Percentiles rank a stretch among this genome's conserved stretches.
phyloP scores from a whole-genome alignment of 768 basidiomycete species.

The Tubosaeta brunneosetosa region DNA sequence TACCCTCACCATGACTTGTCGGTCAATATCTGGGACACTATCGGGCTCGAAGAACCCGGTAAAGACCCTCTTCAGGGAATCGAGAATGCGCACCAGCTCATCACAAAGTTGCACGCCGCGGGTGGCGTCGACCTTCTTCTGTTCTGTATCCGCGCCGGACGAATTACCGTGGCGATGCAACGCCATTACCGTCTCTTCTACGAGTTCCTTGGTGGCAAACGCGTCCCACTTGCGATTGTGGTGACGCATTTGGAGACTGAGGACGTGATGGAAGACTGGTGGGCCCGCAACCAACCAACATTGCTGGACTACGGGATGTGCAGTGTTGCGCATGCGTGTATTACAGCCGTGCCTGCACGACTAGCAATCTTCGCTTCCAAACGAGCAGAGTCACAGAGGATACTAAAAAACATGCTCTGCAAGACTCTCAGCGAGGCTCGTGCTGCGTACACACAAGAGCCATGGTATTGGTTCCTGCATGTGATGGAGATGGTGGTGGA shows the following conservation, averaged over 20 bases:
- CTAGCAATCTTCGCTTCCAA: not conserved
- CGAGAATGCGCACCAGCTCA: not conserved
- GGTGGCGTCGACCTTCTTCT: not conserved
- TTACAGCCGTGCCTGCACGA: not conserved
- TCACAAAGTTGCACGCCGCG: not conserved
- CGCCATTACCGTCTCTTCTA: not conserved
- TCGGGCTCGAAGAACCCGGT: constrained; percentile 1
- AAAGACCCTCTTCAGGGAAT: not conserved
- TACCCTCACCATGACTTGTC: not conserved
- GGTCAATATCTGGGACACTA: constrained; percentile 1
- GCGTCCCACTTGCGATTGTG: not conserved
- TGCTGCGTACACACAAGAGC: not conserved
- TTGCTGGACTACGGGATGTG: not conserved
- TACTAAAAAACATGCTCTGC: not conserved
- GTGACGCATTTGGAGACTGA: not conserved
- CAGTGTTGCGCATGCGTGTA: not conserved
- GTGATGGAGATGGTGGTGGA: not conserved
- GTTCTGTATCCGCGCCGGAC: not conserved
- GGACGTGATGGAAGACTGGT: not conserved
- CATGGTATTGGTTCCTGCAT: not conserved
- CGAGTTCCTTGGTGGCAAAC: not conserved
- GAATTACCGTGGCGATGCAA: not conserved
- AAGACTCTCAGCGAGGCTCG: not conserved
- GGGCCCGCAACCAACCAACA: not conserved
- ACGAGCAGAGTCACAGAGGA: not conserved